phyloP scores from a whole-genome alignment of 192 early-diverging fungal genomes.

The Coemansia furcata region DNA sequence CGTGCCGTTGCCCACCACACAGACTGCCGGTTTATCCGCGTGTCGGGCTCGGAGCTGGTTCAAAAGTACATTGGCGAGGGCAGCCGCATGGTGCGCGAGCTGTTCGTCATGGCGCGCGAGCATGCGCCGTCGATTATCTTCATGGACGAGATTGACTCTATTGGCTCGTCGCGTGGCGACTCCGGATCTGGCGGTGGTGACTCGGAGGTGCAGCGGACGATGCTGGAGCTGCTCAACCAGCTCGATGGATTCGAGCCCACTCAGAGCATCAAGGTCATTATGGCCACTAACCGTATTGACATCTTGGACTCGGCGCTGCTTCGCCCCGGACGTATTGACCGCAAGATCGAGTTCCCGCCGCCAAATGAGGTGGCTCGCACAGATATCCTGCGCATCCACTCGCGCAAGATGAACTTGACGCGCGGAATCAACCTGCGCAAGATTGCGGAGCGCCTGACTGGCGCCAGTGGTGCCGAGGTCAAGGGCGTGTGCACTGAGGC shows the following conservation, averaged over 20 bases:
- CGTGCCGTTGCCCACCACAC: constrained; percentile 92
- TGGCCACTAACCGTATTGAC: constrained; percentile 92
- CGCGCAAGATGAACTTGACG: constrained; percentile 88
- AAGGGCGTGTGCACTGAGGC: constrained; percentile 89
- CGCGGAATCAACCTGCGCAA: constrained; percentile 87
- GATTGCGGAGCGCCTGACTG: constrained; percentile 84
- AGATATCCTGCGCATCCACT: constrained; percentile 89
- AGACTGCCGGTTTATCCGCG: constrained; percentile 88
- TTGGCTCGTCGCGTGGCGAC: constrained; percentile 83
- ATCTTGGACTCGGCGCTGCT: constrained; percentile 85
- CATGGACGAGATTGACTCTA: constrained; percentile 92
- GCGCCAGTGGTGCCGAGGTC: constrained; percentile 85
- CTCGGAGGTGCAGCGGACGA: constrained; percentile 88
- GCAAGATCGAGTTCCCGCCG: constrained; percentile 90
- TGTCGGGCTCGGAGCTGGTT: constrained; percentile 86
- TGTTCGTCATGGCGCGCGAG: constrained; percentile 89
- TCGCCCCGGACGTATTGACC: constrained; percentile 85
- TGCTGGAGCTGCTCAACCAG: constrained; percentile 89
- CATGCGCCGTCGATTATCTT: constrained; percentile 92
- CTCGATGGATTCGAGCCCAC: constrained; percentile 87
- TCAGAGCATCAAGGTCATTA: constrained; percentile 91
- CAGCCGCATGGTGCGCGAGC: constrained; percentile 86
- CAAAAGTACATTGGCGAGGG: constrained; percentile 95
- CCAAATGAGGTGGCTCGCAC: constrained; percentile 82
- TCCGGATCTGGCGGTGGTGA: constrained; percentile 74